Percentiles rank a stretch among this genome's conserved stretches.
These are phyloP conservation scores for Cynara cardunculus DNA, from an alignment of 129 eudicot genomes.

Conservation along the genomic window DNA sequence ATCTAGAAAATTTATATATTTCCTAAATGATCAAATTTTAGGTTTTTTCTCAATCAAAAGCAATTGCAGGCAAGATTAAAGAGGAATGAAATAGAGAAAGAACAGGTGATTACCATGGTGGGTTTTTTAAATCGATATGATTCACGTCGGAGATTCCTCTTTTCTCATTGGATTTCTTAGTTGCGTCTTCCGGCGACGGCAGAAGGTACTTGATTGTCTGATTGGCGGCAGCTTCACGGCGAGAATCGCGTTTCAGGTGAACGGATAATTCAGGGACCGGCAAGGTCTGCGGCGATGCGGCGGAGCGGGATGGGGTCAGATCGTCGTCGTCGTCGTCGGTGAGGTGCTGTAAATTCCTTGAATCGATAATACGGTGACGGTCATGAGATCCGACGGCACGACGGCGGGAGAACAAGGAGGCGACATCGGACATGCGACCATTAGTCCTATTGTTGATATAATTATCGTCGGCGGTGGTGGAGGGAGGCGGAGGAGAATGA, in stretches of 20 bases:
- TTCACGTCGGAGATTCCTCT: constrained; percentile 5
- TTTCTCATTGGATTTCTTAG: constrained; percentile 7
- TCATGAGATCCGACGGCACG: constrained; percentile 14
- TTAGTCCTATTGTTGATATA: neutral
- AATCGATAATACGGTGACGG: constrained; percentile 15
- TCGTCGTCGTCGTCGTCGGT: constrained; percentile 16
- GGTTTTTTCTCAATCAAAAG: neutral
- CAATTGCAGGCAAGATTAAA: neutral
- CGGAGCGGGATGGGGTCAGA: constrained; percentile 4
- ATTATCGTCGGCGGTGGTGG: constrained; percentile 23
- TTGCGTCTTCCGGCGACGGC: constrained; percentile 42
- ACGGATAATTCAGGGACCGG: constrained; percentile 55
- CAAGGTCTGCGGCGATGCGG: constrained; percentile 47
- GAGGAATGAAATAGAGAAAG: neutral
- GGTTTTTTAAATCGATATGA: neutral
- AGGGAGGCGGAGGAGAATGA: constrained; percentile 16
- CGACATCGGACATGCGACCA: constrained; percentile 1
- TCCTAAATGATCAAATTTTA: neutral
- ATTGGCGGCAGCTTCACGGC: constrained; percentile 17
- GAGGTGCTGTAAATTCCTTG: constrained; percentile 30
- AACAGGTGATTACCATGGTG: neutral
- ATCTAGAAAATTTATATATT: too few relatives aligned
- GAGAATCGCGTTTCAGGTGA: constrained; percentile 26
- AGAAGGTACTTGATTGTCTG: constrained; percentile 20
- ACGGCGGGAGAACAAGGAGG: constrained; percentile 2